phyloP scores from a whole-genome alignment of 2,329 filamentous ascomycete species.

The Claviceps africana region DNA sequence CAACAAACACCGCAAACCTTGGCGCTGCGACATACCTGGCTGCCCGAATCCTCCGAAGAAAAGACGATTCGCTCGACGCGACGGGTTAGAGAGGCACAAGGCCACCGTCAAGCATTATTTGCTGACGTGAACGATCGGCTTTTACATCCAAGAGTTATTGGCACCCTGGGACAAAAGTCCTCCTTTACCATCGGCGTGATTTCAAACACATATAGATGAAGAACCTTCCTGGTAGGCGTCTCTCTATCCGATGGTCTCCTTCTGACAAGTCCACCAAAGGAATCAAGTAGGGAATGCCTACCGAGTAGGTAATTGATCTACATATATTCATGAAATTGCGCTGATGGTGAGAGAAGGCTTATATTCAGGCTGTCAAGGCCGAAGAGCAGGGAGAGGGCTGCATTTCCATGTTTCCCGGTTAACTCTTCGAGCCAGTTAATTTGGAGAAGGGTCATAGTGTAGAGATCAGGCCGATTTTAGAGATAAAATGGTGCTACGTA shows the following conservation, averaged over 20 bases:
- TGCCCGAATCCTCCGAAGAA: slow-evolving; percentile 28
- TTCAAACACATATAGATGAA: not conserved
- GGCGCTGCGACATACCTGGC: slow-evolving; percentile 23
- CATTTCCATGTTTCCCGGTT: not conserved
- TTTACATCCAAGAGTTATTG: not conserved
- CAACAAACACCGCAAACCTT: slow-evolving; percentile 29
- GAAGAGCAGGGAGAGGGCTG: not conserved
- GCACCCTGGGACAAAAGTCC: not conserved
- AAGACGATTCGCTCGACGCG: slow-evolving; percentile 26
- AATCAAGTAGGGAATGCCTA: not conserved
- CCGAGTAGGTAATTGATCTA: not conserved
- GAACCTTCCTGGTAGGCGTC: not conserved
- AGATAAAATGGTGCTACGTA: not conserved
- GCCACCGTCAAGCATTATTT: slow-evolving; percentile 25
- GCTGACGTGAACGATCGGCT: slow-evolving; percentile 11
- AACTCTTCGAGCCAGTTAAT: not conserved
- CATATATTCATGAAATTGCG: not conserved
- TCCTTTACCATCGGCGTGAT: not conserved
- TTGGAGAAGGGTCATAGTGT: too few species aligned
- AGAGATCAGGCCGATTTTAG: not conserved
- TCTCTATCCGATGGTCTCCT: not conserved
- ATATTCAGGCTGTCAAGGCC: not conserved
- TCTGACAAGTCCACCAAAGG: not conserved
- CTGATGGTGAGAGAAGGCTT: not conserved
- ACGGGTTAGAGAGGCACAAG: slow-evolving; percentile 28